A percentile compares a stretch with the other conserved stretches of the same genome.
phyloP scores from a whole-genome alignment of 495 filamentous ascomycete species.

The Lasiosphaeria ovina region DNA sequence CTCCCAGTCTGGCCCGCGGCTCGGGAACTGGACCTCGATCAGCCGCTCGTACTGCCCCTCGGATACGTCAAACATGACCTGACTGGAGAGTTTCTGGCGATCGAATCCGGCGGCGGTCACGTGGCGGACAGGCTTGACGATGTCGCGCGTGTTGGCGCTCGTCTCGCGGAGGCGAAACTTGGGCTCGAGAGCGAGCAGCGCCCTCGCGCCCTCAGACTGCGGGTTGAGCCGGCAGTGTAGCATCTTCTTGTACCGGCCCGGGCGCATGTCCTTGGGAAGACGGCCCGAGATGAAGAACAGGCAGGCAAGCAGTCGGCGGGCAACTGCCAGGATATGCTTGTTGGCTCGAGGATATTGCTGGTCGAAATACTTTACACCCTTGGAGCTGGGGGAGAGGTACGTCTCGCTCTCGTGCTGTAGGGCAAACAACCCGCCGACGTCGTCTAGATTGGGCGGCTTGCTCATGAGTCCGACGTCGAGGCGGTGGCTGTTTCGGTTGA shows the following conservation, averaged over 20 bases:
- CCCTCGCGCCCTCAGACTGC: conserved; percentile 7
- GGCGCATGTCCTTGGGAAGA: conserved; percentile 2
- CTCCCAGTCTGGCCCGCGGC: conserved; percentile 1
- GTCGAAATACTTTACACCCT: conserved; percentile 6
- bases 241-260: neutral
- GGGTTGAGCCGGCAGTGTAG: conserved; percentile 16
- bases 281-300: conserved; percentile 12
- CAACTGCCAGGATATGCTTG: conserved; percentile 11
- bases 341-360: conserved; percentile 3
- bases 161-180: conserved; percentile 13
- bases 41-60: conserved; percentile 3
- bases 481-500: conserved; percentile 21
- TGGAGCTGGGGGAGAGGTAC: conserved; percentile 4
- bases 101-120: conserved; percentile 4
- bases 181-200: conserved; percentile 8
- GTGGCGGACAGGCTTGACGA: conserved; percentile 3
- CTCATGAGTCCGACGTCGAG: conserved; percentile 23
- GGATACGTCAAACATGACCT: conserved; percentile 5
- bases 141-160: neutral
- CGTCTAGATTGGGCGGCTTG: conserved; percentile 29
- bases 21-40: conserved; percentile 6
- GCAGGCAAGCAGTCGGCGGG: conserved; percentile 17
- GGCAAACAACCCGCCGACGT: conserved; percentile 16
- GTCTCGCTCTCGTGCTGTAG: conserved; percentile 2
- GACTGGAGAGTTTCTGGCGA: conserved; percentile 6